Evolutionary conservation across 495 filamentous ascomycete species (phyloP), one percentile per base, ranked within the genome.

Genomic region (Penicillium fimorum): DNA sequence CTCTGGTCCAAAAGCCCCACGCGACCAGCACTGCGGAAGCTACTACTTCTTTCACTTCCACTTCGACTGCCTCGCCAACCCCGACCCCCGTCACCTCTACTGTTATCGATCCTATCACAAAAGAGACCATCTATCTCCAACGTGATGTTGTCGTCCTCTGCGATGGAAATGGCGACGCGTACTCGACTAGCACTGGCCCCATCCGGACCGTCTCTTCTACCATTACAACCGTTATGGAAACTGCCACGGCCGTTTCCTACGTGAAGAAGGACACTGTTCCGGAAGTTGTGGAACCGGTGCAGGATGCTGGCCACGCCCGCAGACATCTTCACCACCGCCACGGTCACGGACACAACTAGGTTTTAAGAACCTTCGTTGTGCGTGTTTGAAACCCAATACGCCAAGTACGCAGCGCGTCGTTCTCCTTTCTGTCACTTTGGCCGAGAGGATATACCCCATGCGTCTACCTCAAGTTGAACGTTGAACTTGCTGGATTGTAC

Each of bases 71-170:
- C 15, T 56, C 61, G 12, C 63, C 64, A 22, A 67, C 61, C 1
- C 63, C 70, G 2, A 68, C 64, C 13, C 61, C 70, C 3, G 67
- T 61, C 15, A 70, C 69, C 0, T 67, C 61, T 9, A 64, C 63
- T 15, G 50, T 63, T 13, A 12, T 66, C 32, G 65, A 66, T n/a
- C 55, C 57, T 10, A 47, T 73, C 37, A 66, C 64, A 0, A 65
- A 75, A 35, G 70, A 72, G 40, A 59, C 72, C n/a, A 58, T 79
- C 22, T 73, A 69, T 41, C 45, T 77, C 25, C 60, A 71, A 41
- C 65, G 68, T 22, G 65, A 77, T 22, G 57, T 79, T n/a, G 47
- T 66, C n/a, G 61, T 79, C 52, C 25, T 70, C 35, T 56, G 72
- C n/a, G 67, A 73, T 47, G 64, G 45, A 1, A 47, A 69, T 7